These are phyloP conservation scores for Penicillium palitans DNA, from an alignment of 2,329 filamentous ascomycete genomes.

Conservation along the genomic window DNA sequence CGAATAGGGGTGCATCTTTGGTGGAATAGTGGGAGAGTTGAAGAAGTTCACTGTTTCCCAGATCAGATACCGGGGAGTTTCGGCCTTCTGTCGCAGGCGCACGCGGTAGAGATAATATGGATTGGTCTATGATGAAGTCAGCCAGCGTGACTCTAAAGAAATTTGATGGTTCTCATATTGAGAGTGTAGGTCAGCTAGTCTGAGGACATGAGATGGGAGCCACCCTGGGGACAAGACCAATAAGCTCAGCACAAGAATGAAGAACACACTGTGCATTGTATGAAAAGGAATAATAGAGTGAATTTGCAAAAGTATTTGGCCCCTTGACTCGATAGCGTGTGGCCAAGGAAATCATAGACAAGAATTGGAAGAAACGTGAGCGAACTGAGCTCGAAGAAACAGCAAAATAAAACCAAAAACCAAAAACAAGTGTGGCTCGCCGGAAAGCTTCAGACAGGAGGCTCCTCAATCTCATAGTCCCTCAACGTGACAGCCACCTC, in stretches of 20 bases:
- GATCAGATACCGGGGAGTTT: constrained; percentile 28
- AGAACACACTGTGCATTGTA: background rate
- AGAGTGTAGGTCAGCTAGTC: constrained; percentile 18
- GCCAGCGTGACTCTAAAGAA: constrained; percentile 30
- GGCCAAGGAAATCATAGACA: constrained; percentile 12
- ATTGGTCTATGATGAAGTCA: constrained; percentile 41
- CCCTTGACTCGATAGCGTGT: background rate
- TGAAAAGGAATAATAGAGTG: background rate
- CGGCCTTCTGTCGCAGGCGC: constrained; percentile 26
- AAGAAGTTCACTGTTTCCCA: constrained; percentile 27
- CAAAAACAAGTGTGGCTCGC: constrained; percentile 2
- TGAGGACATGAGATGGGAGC: constrained; percentile 21
- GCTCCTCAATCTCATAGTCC: constrained; percentile 44
- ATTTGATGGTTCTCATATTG: constrained; percentile 14
- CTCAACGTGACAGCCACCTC: constrained; percentile 32
- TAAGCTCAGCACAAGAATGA: constrained; percentile 19
- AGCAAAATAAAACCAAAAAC: background rate
- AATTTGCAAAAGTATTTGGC: background rate
- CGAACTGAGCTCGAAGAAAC: background rate
- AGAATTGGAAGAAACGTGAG: background rate
- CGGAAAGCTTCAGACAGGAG: constrained; percentile 16
- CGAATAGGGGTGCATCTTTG: constrained; percentile 37
- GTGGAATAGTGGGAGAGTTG: constrained; percentile 25
- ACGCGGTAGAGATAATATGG: constrained; percentile 25
- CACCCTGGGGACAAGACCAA: constrained; percentile 13